Percentiles rank a stretch among this genome's conserved stretches.
phyloP scores from a whole-genome alignment of 805 yeast genomes.

The Starmerella tilneyi region DNA sequence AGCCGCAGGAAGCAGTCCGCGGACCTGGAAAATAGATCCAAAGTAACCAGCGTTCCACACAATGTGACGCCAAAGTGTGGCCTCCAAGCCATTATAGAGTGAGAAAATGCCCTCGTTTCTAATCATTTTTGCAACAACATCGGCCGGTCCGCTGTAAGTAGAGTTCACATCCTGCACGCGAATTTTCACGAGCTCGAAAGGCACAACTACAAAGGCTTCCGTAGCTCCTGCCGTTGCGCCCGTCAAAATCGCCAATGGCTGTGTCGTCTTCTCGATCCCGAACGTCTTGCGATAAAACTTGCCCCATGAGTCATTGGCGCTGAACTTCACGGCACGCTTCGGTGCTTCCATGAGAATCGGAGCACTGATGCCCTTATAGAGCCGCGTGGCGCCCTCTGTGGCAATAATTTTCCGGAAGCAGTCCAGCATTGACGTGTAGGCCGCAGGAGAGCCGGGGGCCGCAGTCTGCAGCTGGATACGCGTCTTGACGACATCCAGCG shows the following conservation, averaged over 20 bases:
- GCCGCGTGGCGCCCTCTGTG: conserved; percentile 71
- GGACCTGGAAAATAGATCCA: conserved; percentile 84
- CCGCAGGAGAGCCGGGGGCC: conserved; percentile 35
- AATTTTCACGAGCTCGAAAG: conserved; percentile 91
- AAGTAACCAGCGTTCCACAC: conserved; percentile 98
- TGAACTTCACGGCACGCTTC: conserved; percentile 96
- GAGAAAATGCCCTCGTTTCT: conserved; percentile 70
- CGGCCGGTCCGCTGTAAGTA: conserved; percentile 72
- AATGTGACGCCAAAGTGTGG: conserved; percentile 94
- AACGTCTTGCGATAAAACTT: conserved; percentile 63
- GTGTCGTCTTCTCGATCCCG: conserved; percentile 61
- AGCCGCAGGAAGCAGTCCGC: conserved; percentile 69
- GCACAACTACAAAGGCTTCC: conserved; percentile 93
- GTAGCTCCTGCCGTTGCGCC: conserved; percentile 99
- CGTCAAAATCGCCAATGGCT: conserved; percentile 74
- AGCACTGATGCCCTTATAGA: conserved; percentile 89
- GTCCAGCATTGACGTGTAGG: conserved; percentile 73
- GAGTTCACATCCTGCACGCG: conserved; percentile 84
- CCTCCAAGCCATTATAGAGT: conserved; percentile 88
- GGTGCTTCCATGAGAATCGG: conserved; percentile 99
- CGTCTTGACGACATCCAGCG: conserved; percentile 93
- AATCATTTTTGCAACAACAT: conserved; percentile 64
- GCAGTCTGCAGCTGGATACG: conserved; percentile 79
- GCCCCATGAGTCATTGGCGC: conserved; percentile 96
- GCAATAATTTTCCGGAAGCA: conserved; percentile 73